Evolutionary conservation across 768 basidiomycete species (phyloP).

Genomic region (Kwoniella sp.): DNA sequence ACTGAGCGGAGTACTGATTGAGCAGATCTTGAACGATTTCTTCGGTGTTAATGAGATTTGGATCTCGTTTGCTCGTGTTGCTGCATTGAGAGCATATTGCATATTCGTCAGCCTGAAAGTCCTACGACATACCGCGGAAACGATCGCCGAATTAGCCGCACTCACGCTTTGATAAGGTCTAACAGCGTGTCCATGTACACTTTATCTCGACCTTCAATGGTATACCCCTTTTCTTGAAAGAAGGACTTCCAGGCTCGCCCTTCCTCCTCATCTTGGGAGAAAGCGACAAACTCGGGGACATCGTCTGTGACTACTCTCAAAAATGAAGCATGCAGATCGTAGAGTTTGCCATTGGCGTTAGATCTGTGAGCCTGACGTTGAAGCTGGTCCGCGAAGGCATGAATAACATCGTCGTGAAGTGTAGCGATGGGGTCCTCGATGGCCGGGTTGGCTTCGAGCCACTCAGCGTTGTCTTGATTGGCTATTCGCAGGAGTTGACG

Average conservation of each 20-base stretch:
- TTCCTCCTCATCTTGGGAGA: neutral
- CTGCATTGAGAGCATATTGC: conserved; percentile 3
- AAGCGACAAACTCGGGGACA: conserved; percentile 11
- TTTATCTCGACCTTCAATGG: neutral
- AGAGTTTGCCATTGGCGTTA: neutral
- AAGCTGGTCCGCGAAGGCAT: neutral
- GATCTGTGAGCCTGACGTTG: neutral
- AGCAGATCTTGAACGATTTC: neutral
- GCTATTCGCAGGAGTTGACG: neutral
- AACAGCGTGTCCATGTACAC: conserved; percentile 10
- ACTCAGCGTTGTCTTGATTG: neutral
- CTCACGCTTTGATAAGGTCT: conserved; percentile 10
- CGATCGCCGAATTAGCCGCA: too few relatives aligned
- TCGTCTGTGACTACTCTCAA: neutral
- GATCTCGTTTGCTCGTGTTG: conserved; percentile 9
- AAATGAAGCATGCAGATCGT: conserved; percentile 11
- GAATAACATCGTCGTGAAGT: conserved; percentile 11
- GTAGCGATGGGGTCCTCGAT: conserved; percentile 9
- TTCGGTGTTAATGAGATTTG: neutral
- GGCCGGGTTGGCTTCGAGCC: neutral
- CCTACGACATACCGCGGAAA: too few relatives aligned
- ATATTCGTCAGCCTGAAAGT: too few relatives aligned
- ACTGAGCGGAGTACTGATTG: neutral
- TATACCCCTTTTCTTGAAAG: neutral
- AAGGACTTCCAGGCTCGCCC: conserved; percentile 1